Evolutionary conservation across 805 yeast species (phyloP), one percentile per base, ranked within the genome.

Genomic region (Kregervanrija pseudodelftensis): DNA sequence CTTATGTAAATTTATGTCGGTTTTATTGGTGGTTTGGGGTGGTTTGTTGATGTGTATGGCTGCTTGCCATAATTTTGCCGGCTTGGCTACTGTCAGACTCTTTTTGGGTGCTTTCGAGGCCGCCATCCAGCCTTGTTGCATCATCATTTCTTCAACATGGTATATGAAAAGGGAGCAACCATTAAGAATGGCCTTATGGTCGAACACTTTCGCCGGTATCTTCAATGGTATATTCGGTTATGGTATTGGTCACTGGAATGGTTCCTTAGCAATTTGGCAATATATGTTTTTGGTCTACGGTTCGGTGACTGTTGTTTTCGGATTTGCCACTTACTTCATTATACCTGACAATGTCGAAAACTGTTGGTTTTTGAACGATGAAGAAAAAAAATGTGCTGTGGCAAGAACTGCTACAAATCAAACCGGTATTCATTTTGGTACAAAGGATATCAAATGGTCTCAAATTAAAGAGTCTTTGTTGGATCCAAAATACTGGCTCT

Each of bases 1-100:
- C n/a, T 22, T 39, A 3, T 10, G 61, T 9, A 65, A 60, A 43
- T 65, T 65, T 34, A 58, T 76, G 39, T 53, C 65, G 5, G 50
- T 51, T 10, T 55, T 69, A 47, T 59, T 69, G 14, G 50, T 66
- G n/a, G 32, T 65, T 10, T 76, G 81, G 82, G 65, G 75, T 0
- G 41, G 69, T 16, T 52, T 72, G 11, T 64, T 72, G 11, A 69
- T 75, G 51, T 62, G 73, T 33, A 72, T 67, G 40, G 72, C 74
- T 52, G 66, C 72, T 2, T 73, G 75, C 35, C 53, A 44, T 31
- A 70, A 66, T 48, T 68, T 66, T 49, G 64, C 66, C 17, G 77
- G 77, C 15, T 66, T 76, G 2, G 58, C 67, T 41, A 69, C 64
- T 1, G 48, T 72, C 17, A 59, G 82, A 51, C 71, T 74, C 53